phyloP scores from a whole-genome alignment of 306 rosid species.

The Sicyos edulis region DNA sequence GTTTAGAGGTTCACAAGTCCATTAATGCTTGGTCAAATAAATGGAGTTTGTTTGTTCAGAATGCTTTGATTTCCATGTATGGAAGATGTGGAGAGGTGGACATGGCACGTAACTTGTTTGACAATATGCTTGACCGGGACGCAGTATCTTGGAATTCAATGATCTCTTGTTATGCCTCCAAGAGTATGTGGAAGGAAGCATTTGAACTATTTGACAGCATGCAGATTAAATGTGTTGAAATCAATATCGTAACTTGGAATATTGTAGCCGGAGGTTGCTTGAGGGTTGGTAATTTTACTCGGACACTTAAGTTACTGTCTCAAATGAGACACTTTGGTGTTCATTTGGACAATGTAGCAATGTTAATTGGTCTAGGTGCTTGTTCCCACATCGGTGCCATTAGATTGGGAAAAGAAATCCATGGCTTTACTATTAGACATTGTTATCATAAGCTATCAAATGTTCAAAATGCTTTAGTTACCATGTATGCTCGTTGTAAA shows the following conservation, averaged over 20 bases:
- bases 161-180: slow-evolving; percentile 63
- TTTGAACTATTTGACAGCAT: slow-evolving; percentile 47
- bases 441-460: slow-evolving; percentile 39
- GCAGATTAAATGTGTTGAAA: slow-evolving; percentile 41
- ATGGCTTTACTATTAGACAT: slow-evolving; percentile 53
- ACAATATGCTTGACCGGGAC: slow-evolving; percentile 61
- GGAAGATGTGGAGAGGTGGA: slow-evolving; percentile 64
- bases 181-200: slow-evolving; percentile 69
- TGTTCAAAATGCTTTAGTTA: slow-evolving; percentile 60
- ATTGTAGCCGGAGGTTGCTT: slow-evolving; percentile 68
- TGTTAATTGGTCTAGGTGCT: slow-evolving; percentile 60
- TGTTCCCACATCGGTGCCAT: slow-evolving; percentile 64
- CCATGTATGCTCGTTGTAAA: slow-evolving; percentile 85
- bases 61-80: slow-evolving; percentile 81
- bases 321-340: slow-evolving; percentile 46
- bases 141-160: slow-evolving; percentile 73
- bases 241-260: slow-evolving; percentile 63
- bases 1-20: slow-evolving; percentile 57
- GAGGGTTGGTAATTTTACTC: slow-evolving; percentile 37
- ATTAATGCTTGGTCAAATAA: slow-evolving; percentile 38
- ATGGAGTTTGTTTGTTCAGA: slow-evolving; percentile 69
- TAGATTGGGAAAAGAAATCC: slow-evolving; percentile 78
- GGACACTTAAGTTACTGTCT: slow-evolving; percentile 58
- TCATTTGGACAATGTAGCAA: slow-evolving; percentile 56
- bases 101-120: slow-evolving; percentile 61